Conservation (phyloP, 768 basidiomycete genomes). For the Leucosporidium scottii region DNA sequence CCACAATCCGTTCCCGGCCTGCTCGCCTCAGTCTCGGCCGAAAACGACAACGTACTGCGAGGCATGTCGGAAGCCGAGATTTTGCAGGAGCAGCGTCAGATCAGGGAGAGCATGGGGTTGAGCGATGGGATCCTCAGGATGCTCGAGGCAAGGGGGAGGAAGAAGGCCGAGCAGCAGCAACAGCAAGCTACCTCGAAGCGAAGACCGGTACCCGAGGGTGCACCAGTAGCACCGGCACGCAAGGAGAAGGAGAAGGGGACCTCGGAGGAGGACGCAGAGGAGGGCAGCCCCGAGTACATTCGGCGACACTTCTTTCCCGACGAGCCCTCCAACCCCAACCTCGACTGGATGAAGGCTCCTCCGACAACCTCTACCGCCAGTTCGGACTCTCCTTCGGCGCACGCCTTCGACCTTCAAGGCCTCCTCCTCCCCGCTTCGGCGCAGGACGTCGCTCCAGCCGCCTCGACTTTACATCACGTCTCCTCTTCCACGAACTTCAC, state of each 20-base stretch:
- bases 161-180: neutral
- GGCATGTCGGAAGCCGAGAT: constrained; percentile 31
- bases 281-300: constrained; percentile 76
- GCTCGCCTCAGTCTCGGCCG: neutral
- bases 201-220: no score
- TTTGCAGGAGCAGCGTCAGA: constrained; percentile 33
- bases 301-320: constrained; percentile 74
- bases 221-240: neutral
- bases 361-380: neutral
- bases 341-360: constrained; percentile 67
- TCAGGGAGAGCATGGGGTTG: constrained; percentile 28
- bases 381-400: neutral
- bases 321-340: constrained; percentile 61
- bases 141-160: constrained; percentile 14
- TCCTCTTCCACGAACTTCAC: constrained; percentile 18
- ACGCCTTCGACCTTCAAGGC: constrained; percentile 16
- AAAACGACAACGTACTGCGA: constrained; percentile 24
- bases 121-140: constrained; percentile 18
- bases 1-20: neutral
- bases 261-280: constrained; percentile 39
- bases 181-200: neutral
- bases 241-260: neutral
- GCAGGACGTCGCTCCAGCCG: neutral
- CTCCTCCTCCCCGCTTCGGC: neutral
- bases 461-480: constrained; percentile 16